A percentile compares a stretch with the other conserved stretches of the same genome.
Evolutionary conservation across 371 early-diverging fungal genomes (phyloP).

Genomic region (Basidiobolus meristosporus): DNA sequence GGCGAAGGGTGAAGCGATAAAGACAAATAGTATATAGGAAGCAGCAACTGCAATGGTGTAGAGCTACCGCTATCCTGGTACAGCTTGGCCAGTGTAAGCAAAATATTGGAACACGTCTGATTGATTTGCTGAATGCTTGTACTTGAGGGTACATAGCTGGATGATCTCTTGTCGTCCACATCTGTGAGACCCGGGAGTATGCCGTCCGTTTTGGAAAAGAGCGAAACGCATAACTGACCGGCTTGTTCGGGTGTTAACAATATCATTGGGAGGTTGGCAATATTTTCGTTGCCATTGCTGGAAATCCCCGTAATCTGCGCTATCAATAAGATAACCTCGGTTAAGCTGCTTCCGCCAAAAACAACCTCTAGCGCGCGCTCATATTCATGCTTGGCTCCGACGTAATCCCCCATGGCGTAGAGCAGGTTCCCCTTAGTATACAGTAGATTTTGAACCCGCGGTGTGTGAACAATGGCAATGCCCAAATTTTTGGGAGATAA

Average conservation of each 20-base stretch:
- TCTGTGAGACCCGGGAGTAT: conserved; percentile 29
- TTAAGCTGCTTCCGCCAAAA: conserved; percentile 41
- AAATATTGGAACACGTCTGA: conserved; percentile 54
- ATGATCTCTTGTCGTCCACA: conserved; percentile 10
- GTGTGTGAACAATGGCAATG: conserved; percentile 25
- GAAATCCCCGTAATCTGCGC: conserved; percentile 9
- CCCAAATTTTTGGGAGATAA: background rate
- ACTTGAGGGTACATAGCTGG: conserved; percentile 4
- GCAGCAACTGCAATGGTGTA: conserved; percentile 27
- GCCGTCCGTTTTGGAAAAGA: conserved; percentile 40
- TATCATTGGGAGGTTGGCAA: too few relatives aligned
- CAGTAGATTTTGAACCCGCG: conserved; percentile 52
- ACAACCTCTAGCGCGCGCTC: conserved; percentile 51
- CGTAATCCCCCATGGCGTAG: conserved; percentile 51
- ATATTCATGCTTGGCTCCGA: conserved; percentile 57
- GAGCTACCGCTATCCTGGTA: conserved; percentile 55
- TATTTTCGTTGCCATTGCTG: too few relatives aligned
- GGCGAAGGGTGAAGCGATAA: conserved; percentile 64
- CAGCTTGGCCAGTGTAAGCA: conserved; percentile 69
- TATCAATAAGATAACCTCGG: conserved; percentile 24
- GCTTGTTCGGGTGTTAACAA: conserved; percentile 49
- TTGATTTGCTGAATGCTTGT: conserved; percentile 25
- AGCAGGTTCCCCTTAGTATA: conserved; percentile 71
- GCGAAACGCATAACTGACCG: conserved; percentile 21
- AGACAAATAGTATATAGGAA: conserved; percentile 70